phyloP scores from a whole-genome alignment of 73 alveolate species.

The Paramecium biaurelia region DNA sequence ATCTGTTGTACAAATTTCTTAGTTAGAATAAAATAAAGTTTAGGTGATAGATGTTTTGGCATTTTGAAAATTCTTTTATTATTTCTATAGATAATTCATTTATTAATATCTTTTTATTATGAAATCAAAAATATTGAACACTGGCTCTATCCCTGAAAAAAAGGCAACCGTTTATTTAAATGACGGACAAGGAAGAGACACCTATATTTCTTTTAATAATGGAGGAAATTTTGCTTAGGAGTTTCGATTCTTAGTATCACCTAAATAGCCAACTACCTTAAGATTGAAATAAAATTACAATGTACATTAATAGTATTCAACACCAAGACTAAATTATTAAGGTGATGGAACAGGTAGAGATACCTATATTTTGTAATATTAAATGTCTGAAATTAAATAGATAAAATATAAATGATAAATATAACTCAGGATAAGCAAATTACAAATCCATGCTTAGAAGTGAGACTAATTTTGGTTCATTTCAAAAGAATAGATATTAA shows the following conservation, averaged over 20 bases:
- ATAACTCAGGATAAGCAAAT: not conserved
- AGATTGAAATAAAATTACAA: not conserved
- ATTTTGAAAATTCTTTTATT: not conserved
- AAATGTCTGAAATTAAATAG: not conserved
- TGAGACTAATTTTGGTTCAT: not conserved
- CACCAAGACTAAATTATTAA: not conserved
- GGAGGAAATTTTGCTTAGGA: constrained; percentile 37
- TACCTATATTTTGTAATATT: not conserved
- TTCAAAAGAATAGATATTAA: not conserved
- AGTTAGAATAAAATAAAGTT: not conserved
- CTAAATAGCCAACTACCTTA: not conserved
- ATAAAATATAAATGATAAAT: not conserved
- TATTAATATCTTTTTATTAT: not conserved
- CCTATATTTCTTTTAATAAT: constrained; percentile 35
- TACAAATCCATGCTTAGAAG: not conserved
- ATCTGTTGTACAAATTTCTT: not conserved
- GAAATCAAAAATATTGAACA: not conserved
- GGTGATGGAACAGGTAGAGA: constrained; percentile 34
- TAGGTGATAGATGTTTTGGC: constrained; percentile 21
- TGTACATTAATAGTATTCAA: not conserved
- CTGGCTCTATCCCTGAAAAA: not conserved
- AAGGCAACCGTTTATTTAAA: not conserved
- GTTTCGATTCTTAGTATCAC: not conserved
- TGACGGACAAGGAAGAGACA: constrained; percentile 33
- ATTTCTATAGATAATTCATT: not conserved